Evolutionary conservation across 768 basidiomycete genomes (phyloP), one percentile per base, ranked within the genome.

Genomic region (Grammothele lineata): DNA sequence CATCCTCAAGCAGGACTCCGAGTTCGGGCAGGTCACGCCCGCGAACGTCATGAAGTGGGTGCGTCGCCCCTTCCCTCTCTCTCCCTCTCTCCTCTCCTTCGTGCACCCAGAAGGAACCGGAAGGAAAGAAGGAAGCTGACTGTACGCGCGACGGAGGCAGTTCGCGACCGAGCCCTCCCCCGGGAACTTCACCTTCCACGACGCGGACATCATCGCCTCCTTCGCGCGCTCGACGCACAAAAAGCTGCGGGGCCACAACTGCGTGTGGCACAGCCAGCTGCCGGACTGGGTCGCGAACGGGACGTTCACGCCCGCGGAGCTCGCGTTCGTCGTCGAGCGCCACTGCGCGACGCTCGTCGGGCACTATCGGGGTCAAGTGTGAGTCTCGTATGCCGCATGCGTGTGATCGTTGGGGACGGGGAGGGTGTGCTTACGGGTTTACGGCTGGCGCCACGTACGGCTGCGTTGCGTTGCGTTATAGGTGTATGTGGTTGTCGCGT

Each of bases 331-430:
- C 48, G 61, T 81, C 33, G 55, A 69, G 48, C 73, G 66, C 15
- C 78, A 80, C 54, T 74, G 74, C 49, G 58, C 63, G 26, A 75
- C 74, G 10, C 61, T 78, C 15, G 75, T 78, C 17, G 60, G 64
- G 14, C 77, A 75, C 47, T 81, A 75, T 56, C 71, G 66, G 53
- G 79, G 79, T 18, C 57, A 77, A 59, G 67, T 79, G 70, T 80
- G 54, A 54, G 65, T 53, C 17, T 24, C 23, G 17, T 32, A 15
- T n/a, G 30, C 5, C 23, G 2, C 39, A 32, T 36, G 4, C 19
- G 9, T 19, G 23, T 6, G 12, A 9, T 17, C 21, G 23, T 22
- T 34, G 30, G 9, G 8, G 11, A n/a, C n/a, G 22, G 4, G n/a
- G n/a, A n/a, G n/a, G n/a, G n/a, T n/a, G n/a, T n/a, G n/a, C n/a